These are phyloP conservation scores for Leptographium procerum DNA, from an alignment of 2,329 filamentous ascomycete genomes.

Conservation along the genomic window DNA sequence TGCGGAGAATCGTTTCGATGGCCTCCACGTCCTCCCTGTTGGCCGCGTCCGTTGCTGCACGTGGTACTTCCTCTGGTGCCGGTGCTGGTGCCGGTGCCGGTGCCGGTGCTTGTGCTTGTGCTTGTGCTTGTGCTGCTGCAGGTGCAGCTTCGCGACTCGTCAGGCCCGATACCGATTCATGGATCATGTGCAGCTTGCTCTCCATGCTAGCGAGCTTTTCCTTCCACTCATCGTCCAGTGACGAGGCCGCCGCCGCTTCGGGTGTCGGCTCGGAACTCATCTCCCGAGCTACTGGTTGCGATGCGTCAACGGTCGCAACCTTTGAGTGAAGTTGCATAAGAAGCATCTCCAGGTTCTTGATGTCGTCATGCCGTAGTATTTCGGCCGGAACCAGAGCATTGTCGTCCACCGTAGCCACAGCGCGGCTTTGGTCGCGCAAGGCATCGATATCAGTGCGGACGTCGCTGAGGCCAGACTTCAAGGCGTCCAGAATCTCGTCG, in stretches of 20 bases:
- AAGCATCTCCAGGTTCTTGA: conserved; percentile 75
- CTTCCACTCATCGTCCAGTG: conserved; percentile 13
- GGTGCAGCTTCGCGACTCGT: conserved; percentile 5
- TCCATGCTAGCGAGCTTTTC: conserved; percentile 30
- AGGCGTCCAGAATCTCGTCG: conserved; percentile 78
- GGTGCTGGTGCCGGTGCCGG: not conserved
- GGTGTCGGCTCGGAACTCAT: not conserved
- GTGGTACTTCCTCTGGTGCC: not conserved
- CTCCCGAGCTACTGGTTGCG: not conserved
- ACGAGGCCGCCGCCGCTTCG: not conserved
- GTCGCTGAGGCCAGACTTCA: conserved; percentile 69
- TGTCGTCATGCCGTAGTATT: conserved; percentile 54
- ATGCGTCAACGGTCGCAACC: conserved; percentile 59
- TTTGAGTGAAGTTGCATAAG: conserved; percentile 76
- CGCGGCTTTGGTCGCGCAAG: conserved; percentile 49
- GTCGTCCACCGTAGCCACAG: conserved; percentile 41
- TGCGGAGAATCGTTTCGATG: conserved; percentile 80
- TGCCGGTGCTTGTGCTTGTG: not conserved
- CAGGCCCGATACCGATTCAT: conserved; percentile 24
- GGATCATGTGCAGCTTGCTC: conserved; percentile 36
- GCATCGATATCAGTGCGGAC: conserved; percentile 69
- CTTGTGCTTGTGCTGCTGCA: not conserved
- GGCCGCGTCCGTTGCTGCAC: conserved; percentile 34
- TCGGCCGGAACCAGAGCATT: conserved; percentile 40
- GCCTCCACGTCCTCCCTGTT: conserved; percentile 78